phyloP scores from a whole-genome alignment of 192 early-diverging fungal species.

The Coemansia sp. region DNA sequence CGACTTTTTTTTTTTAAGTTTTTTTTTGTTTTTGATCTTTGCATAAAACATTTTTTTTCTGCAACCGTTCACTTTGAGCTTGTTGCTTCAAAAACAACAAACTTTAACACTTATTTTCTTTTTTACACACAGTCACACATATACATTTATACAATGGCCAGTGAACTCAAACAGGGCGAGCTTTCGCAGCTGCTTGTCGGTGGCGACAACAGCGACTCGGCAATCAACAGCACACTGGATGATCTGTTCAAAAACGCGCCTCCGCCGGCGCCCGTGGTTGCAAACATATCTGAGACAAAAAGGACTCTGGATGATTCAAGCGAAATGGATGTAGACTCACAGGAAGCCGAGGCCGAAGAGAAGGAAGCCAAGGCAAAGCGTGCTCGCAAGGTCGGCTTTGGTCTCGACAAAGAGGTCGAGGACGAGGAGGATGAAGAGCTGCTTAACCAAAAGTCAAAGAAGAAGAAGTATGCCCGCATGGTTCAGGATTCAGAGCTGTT shows the following conservation, averaged over 20 bases:
- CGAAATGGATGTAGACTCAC: neutral
- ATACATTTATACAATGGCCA: neutral
- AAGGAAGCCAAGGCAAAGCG: conserved; percentile 29
- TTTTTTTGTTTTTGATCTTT: conserved; percentile 2
- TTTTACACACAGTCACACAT: neutral
- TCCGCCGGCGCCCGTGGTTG: conserved; percentile 23
- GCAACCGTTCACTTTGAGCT: neutral
- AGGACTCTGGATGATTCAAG: neutral
- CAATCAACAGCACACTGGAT: conserved; percentile 58
- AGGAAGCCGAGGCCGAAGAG: conserved; percentile 11
- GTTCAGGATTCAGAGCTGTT: conserved; percentile 59
- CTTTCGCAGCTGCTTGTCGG: conserved; percentile 44
- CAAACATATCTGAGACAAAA: neutral
- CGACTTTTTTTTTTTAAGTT: neutral
- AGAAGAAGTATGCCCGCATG: conserved; percentile 34
- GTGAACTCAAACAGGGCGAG: conserved; percentile 27
- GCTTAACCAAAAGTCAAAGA: conserved; percentile 39
- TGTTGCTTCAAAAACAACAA: neutral
- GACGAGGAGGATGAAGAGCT: conserved; percentile 20
- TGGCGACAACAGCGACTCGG: conserved; percentile 25
- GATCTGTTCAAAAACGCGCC: conserved; percentile 63
- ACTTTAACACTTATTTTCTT: neutral
- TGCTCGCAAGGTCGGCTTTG: conserved; percentile 26
- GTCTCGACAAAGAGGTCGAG: conserved; percentile 15
- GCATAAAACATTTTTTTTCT: neutral